Evolutionary conservation across 2,329 filamentous ascomycete genomes (phyloP), one percentile per base, ranked within the genome.

Genomic region (Tolypocladium paradoxum): DNA sequence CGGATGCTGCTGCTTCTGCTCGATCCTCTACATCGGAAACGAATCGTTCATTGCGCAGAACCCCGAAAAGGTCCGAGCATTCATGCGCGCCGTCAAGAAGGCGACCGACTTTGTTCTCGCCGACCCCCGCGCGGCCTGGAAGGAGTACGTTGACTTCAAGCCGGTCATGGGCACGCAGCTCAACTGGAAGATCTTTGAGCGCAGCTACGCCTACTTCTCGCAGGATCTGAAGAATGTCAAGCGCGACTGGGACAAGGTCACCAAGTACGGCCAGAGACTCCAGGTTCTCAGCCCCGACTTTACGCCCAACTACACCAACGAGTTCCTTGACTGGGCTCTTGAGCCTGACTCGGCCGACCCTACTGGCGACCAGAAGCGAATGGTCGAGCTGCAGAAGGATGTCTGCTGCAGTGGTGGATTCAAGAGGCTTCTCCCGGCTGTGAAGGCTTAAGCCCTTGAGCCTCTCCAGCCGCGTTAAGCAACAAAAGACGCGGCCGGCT

Each of bases 1-100:
- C 3, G 87, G 87, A 49, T 90, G 87, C 73, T 90, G 87, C 79
- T 90, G 87, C 76, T 90, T 90, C 79, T 90, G 87, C 70, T 83
- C 82, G 31, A 87, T 90, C 66, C 75, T 90, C 40, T 90, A 90
- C 75, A 90, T 90, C 58, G 86, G 83, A 61, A 90, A 90, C 69
- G 85, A 90, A 62, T 64, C 64, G 9, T 90, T 90, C 70, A 68
- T 90, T 46, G 65, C 73, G n/a, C 72, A 79, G 55, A 81, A 88
- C 69, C 81, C 82, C 0, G 83, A 82, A 1, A 83, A 84, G 65
- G 81, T 87, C 3, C 69, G 70, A 54, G 78, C 80, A 45, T 90
- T 90, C 70, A 75, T 90, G 72, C 78, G 77, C 47, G 87, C 87
- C 31, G 82, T 87, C 64, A 90, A 90, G 75, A 77, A 76, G 40